These are phyloP conservation scores for Leucaena leucocephala DNA, from an alignment of 306 rosid genomes.

Conservation along the genomic window DNA sequence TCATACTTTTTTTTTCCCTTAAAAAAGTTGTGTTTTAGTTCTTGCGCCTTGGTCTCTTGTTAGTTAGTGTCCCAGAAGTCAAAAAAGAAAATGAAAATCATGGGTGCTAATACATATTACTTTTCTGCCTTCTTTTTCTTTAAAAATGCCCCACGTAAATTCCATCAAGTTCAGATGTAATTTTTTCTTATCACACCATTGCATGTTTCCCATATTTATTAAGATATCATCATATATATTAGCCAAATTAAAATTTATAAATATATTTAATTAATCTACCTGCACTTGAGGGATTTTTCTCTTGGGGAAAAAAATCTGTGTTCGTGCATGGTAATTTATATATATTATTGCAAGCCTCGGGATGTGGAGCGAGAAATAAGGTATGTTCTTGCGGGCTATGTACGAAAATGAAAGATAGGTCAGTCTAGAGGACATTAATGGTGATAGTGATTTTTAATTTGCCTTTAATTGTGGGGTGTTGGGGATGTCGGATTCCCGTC, in stretches of 20 bases:
- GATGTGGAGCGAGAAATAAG: neutral
- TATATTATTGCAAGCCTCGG: neutral
- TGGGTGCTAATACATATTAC: neutral
- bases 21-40: neutral
- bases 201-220: neutral
- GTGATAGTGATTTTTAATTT: neutral
- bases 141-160: neutral
- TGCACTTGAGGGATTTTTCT: neutral
- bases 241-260: neutral
- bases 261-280: neutral
- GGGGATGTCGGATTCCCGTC: neutral
- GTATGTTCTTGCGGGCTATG: neutral
- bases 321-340: neutral
- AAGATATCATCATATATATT: neutral
- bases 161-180: neutral
- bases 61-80: neutral
- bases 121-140: neutral
- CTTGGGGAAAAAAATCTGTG: neutral
- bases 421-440: neutral
- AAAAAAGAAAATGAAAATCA: neutral
- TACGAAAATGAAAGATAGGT: neutral
- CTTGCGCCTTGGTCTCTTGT: neutral
- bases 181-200: neutral
- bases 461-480: neutral
- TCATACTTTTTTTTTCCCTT: neutral